A percentile compares a stretch with the other conserved stretches of the same genome.
Evolutionary conservation across 768 basidiomycete genomes (phyloP).

Genomic region (Solioccasus polychromus): DNA sequence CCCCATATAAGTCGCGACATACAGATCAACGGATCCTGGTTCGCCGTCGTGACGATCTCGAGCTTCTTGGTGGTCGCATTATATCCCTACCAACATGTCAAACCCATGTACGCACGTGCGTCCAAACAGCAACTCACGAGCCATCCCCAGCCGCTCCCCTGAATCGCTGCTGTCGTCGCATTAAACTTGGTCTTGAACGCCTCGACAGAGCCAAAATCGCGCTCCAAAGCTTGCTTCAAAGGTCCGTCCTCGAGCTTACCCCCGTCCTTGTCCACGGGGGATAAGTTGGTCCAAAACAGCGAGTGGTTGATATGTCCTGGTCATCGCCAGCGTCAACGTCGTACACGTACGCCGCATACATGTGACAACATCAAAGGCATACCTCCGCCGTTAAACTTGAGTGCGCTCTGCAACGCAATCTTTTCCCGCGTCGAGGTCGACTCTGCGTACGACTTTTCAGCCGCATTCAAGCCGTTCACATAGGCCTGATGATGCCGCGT

Average conservation of each 20-base stretch:
- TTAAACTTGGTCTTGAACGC: conserved; percentile 86
- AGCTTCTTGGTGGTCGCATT: conserved; percentile 66
- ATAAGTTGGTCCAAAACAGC: conserved; percentile 97
- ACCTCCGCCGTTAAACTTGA: conserved; percentile 99
- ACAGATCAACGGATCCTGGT: conserved; percentile 90
- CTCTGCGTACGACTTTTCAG: conserved; percentile 78
- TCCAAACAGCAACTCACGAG: conserved; percentile 49
- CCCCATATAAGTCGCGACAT: conserved; percentile 14
- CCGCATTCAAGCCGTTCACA: conserved; percentile 91
- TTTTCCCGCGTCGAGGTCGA: conserved; percentile 63
- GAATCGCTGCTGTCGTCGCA: conserved; percentile 83
- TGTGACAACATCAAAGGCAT: conserved; percentile 16
- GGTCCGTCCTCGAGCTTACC: conserved; percentile 64
- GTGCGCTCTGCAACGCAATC: conserved; percentile 84
- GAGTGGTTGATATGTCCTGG: conserved; percentile 89
- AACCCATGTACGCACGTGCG: background rate
- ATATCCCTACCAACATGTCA: conserved; percentile 52
- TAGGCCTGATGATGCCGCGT: conserved; percentile 90
- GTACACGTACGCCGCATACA: no score
- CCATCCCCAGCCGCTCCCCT: conserved; percentile 99
- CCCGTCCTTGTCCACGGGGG: conserved; percentile 62
- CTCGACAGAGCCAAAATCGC: conserved; percentile 86
- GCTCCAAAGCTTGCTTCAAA: conserved; percentile 71
- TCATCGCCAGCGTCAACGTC: no score
- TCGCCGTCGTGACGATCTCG: conserved; percentile 89